Base-by-base conservation (phyloP, 2,329 filamentous ascomycete genomes). In the Clonostachys rosea region DNA sequence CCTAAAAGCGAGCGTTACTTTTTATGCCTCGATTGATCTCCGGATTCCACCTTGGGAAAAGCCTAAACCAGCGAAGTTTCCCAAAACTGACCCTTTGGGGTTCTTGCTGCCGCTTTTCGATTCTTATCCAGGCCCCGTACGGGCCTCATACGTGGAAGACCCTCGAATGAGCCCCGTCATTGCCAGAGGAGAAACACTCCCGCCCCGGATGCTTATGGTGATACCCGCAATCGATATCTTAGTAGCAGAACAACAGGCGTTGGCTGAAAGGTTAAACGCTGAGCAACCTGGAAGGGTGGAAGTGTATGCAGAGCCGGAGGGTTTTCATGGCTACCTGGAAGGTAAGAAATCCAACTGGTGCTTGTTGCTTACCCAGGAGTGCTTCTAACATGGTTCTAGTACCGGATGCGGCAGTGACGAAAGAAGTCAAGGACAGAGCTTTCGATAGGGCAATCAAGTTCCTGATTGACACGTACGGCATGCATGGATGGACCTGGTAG, bases 101-200 rank as follows among this genome's bases (percentile, higher is more conserved):
- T 64, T 68, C 14, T 47, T 76, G 43, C 45, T 64, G 20, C 68
- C 68, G 1, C 53, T 77, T 9, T 73, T 68, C 40, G 69, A 76
- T 52, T 56, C 69, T 0, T 76, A 76, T 49, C 63, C 66, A 2
- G 65, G 54, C 5, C 58, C 58, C 3, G 56, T 50, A 11, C 54
- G 63, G 6, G 50, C 36, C 11, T 44, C 9, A 49, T 55, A 16
- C 6, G 5, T 8, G 13, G 45, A 59, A 3, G 61, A 69, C 36
- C 56, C 64, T 30, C 57, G 69, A 14, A 51, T 75, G 46, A 67
- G 63, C 48, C 63, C 68, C 0, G 60, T 61, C 2, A 44, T 74
- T 13, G 64, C 65, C 18, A 52, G 56, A 10, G 52, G 56, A 30
- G 59, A 64, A 35, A 59, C 53, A 0, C 52, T 74, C 14, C 71